Evolutionary conservation across 495 filamentous ascomycete species (phyloP).

Genomic region (Talaromyces ruber): DNA sequence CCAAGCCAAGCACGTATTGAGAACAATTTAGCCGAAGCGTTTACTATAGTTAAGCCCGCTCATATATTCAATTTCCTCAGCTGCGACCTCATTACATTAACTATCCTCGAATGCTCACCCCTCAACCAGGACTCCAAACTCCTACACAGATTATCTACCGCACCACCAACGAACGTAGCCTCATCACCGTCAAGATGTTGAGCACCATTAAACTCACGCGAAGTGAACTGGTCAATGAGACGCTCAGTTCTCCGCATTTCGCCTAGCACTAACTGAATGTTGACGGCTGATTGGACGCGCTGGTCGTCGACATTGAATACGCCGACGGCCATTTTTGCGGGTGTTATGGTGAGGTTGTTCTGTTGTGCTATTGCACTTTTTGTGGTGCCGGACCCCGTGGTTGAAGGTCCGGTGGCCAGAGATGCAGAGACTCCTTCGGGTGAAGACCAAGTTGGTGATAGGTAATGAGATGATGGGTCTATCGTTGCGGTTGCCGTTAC

Average conservation of each 20-base stretch:
- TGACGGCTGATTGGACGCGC: constrained; percentile 12
- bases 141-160: constrained; percentile 7
- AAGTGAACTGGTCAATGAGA: constrained; percentile 9
- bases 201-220: not conserved
- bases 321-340: constrained; percentile 10
- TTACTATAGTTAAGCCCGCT: too few species aligned
- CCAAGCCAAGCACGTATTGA: too few species aligned
- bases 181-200: not conserved
- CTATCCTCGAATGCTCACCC: constrained; percentile 11
- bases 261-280: constrained; percentile 12
- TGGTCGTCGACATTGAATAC: constrained; percentile 13
- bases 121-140: constrained; percentile 10
- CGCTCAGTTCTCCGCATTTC: constrained; percentile 8
- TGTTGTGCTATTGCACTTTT: too few species aligned
- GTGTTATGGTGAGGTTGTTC: too few species aligned
- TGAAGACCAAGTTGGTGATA: too few species aligned
- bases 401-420: too few species aligned
- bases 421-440: too few species aligned
- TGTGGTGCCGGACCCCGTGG: too few species aligned
- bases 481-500: too few species aligned
- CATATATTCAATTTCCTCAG: constrained; percentile 7
- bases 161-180: not conserved
- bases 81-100: constrained; percentile 8
- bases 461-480: too few species aligned
- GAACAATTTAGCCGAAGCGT: too few species aligned